Conservation (phyloP, 192 early-diverging fungal species). For the Coemansia sp. region DNA sequence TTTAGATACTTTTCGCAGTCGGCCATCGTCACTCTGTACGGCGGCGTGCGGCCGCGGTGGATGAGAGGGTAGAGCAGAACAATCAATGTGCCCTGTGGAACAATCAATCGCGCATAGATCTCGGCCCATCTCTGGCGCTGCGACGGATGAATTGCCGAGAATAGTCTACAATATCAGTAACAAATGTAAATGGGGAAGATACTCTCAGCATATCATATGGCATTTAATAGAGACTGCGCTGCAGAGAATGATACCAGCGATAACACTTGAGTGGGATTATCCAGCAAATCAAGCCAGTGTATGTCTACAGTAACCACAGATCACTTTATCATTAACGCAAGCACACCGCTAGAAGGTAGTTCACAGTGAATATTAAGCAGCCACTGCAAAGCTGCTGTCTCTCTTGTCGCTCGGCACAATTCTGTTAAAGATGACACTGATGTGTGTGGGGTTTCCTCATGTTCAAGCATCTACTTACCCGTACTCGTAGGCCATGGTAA, state of each 20-base stretch:
- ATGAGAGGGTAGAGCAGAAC: constrained; percentile 47
- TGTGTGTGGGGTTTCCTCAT: no score
- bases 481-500: constrained; percentile 48
- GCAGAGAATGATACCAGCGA: background rate
- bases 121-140: constrained; percentile 49
- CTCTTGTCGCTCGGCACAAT: background rate
- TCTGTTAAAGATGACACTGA: background rate
- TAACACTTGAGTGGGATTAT: no score
- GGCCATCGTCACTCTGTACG: constrained; percentile 44
- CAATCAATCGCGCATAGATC: constrained; percentile 40
- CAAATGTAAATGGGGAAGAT: background rate
- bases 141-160: constrained; percentile 43
- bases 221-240: background rate
- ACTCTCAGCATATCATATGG: no score
- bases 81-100: constrained; percentile 47
- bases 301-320: no score
- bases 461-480: constrained; percentile 30
- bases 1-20: constrained; percentile 44
- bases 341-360: no score
- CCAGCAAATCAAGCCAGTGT: no score
- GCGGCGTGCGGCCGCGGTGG: constrained; percentile 33
- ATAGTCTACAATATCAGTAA: constrained; percentile 30
- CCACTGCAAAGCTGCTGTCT: no score
- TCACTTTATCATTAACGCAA: no score
- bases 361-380: no score